Percentiles rank a stretch among this genome's conserved stretches.
phyloP scores from a whole-genome alignment of 805 yeast genomes.

The Kazachstania psychrophila region DNA sequence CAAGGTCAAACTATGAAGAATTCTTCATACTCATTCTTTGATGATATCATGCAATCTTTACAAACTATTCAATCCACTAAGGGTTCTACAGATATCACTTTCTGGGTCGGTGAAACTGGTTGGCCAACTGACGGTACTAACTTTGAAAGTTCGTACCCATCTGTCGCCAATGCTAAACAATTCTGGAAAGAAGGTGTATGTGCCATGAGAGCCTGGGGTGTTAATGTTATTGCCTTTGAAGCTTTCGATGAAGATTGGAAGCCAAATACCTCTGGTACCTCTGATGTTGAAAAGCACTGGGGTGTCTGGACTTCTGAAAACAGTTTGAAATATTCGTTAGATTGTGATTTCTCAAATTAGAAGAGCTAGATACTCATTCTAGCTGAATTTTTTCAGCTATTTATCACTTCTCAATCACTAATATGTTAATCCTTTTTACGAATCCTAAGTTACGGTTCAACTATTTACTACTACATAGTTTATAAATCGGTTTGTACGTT shows the following conservation, averaged over 20 bases:
- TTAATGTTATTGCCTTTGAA: slow-evolving; percentile 86
- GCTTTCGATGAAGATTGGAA: slow-evolving; percentile 96
- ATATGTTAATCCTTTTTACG: too few species aligned
- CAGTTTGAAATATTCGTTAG: slow-evolving; percentile 38
- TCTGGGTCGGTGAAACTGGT: slow-evolving; percentile 97
- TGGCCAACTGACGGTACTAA: slow-evolving; percentile 87
- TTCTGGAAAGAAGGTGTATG: slow-evolving; percentile 88
- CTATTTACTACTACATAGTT: too few species aligned
- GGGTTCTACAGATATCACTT: slow-evolving; percentile 76
- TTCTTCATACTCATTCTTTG: slow-evolving; percentile 85
- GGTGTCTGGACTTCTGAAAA: slow-evolving; percentile 65
- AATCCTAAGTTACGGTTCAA: too few species aligned
- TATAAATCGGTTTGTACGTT: too few species aligned
- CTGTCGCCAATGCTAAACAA: slow-evolving; percentile 59
- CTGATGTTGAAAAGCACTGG: slow-evolving; percentile 89
- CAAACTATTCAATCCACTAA: slow-evolving; percentile 78
- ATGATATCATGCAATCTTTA: slow-evolving; percentile 95
- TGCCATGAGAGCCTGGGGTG: slow-evolving; percentile 93
- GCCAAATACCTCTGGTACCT: slow-evolving; percentile 79
- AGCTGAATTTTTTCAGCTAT: too few species aligned
- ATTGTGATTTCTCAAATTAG: slow-evolving; percentile 35
- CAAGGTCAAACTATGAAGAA: slow-evolving; percentile 85
- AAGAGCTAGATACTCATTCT: too few species aligned
- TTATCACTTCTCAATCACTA: too few species aligned
- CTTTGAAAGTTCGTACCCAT: slow-evolving; percentile 59